Percentiles rank a stretch among this genome's conserved stretches.
Conservation (phyloP, 257 asterid genomes). For the Nicotiana undulata region DNA sequence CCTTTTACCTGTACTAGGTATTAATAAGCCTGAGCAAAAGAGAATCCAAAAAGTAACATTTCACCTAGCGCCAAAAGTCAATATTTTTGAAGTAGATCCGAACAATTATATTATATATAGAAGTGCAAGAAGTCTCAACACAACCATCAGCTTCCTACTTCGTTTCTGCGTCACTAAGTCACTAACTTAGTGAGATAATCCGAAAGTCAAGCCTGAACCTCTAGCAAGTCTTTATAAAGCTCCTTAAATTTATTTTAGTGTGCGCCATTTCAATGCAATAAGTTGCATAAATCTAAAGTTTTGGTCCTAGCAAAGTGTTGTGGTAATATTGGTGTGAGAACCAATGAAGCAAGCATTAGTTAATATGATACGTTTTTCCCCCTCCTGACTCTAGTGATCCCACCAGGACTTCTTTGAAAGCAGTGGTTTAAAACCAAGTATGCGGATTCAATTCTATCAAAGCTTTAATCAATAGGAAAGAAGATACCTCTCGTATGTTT, state of each 20-base stretch:
- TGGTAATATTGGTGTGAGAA: neutral
- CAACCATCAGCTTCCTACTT: neutral
- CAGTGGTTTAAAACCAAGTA: neutral
- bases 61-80: neutral
- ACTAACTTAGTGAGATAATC: neutral
- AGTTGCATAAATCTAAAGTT: neutral
- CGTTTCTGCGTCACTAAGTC: neutral
- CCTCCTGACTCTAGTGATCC: neutral
- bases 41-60: neutral
- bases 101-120: neutral
- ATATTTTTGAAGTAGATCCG: neutral
- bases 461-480: neutral
- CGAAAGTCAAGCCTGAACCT: neutral
- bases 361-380: neutral
- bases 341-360: neutral
- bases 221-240: neutral
- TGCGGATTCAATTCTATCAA: neutral
- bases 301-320: neutral
- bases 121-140: neutral
- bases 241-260: neutral
- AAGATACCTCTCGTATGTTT: slow-evolving; percentile 62
- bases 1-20: neutral
- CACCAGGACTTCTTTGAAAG: neutral
- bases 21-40: neutral
- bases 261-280: neutral